phyloP scores from a whole-genome alignment of 2,329 filamentous ascomycete species.

The Juglanconis juglandina region DNA sequence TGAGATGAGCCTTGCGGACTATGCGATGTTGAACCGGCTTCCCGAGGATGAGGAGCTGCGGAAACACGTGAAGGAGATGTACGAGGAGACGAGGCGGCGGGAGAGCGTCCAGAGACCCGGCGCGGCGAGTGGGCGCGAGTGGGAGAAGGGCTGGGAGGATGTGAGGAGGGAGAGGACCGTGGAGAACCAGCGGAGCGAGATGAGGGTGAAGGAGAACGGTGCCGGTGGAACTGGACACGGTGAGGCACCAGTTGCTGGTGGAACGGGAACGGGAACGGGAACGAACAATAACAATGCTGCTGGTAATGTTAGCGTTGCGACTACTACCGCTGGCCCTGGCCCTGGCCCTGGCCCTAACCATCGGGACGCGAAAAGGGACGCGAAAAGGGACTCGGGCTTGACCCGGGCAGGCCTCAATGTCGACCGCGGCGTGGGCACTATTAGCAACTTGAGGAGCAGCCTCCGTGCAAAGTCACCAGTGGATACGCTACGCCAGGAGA shows the following conservation, averaged over 20 bases:
- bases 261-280: neutral
- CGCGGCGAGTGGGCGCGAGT: neutral
- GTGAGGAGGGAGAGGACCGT: neutral
- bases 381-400: too few relatives aligned
- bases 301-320: too few relatives aligned
- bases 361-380: neutral
- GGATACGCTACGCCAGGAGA: neutral
- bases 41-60: conserved; percentile 12
- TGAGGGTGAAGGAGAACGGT: neutral
- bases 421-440: neutral
- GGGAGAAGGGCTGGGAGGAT: neutral
- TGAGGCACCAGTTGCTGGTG: neutral
- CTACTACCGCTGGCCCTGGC: neutral
- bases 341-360: neutral
- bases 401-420: neutral
- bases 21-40: conserved; percentile 2
- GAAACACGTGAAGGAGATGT: conserved; percentile 6
- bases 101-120: neutral
- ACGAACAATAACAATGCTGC: neutral
- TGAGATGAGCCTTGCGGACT: conserved; percentile 9
- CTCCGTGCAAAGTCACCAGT: neutral
- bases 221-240: neutral
- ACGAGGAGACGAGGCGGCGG: conserved; percentile 7
- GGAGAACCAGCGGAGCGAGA: neutral
- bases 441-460: neutral